Conservation (phyloP, 345 rosid species). For the Jatropha curcas region DNA sequence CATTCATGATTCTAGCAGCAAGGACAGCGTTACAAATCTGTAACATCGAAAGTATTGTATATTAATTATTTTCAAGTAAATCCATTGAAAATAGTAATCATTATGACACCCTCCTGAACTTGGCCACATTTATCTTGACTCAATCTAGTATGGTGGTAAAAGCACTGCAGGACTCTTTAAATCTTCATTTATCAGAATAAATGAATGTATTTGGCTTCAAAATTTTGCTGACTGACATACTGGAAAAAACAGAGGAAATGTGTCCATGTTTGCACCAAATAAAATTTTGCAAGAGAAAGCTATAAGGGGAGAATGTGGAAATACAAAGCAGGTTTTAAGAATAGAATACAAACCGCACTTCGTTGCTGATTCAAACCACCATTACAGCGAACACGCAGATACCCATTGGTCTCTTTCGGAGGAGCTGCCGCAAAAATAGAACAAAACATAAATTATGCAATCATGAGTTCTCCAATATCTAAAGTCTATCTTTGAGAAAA, state of each 20-base stretch:
- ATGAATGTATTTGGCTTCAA: background rate
- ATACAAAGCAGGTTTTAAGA: background rate
- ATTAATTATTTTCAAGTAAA: constrained; percentile 9
- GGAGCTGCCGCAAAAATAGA: constrained; percentile 66
- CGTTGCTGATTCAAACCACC: constrained; percentile 99
- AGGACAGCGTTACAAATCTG: constrained; percentile 99
- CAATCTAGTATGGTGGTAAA: background rate
- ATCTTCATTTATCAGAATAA: background rate
- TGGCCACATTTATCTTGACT: background rate
- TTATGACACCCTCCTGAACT: background rate
- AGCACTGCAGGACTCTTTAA: background rate
- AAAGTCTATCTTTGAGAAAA: constrained; percentile 12
- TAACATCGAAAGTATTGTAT: constrained; percentile 21
- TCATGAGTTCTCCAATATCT: background rate
- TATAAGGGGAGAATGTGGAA: background rate
- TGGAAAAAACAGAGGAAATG: background rate
- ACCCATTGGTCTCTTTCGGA: constrained; percentile 74
- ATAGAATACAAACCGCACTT: constrained; percentile 68
- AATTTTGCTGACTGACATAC: background rate
- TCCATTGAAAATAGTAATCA: background rate
- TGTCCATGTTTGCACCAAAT: background rate
- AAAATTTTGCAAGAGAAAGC: background rate
- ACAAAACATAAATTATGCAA: background rate
- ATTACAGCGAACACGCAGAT: constrained; percentile 95
- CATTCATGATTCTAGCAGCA: constrained; percentile 99